These are phyloP conservation scores for Claviceps cyperi DNA, from an alignment of 2,329 filamentous ascomycete genomes.

Conservation along the genomic window DNA sequence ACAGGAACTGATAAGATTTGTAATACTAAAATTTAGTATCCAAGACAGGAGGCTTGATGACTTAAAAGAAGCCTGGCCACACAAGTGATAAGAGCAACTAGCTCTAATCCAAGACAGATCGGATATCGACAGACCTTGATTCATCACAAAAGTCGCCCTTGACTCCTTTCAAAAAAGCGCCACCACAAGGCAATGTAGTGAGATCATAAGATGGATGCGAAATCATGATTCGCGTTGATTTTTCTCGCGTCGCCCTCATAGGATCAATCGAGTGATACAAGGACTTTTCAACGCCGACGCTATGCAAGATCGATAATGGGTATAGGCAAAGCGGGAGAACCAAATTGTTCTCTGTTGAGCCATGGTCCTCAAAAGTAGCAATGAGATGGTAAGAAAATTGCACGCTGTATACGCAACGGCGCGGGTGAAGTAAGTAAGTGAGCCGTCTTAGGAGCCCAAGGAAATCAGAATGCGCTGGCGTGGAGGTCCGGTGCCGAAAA, in stretches of 20 bases:
- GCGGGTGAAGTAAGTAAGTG: not conserved
- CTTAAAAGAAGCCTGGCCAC: not conserved
- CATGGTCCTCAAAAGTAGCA: not conserved
- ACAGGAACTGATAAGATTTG: no score
- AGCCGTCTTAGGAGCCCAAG: not conserved
- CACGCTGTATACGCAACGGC: not conserved
- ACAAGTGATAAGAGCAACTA: not conserved
- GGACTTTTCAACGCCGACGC: constrained; percentile 3
- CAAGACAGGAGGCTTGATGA: not conserved
- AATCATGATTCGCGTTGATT: not conserved
- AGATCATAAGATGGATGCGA: not conserved
- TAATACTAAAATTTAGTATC: no score
- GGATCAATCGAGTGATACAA: not conserved
- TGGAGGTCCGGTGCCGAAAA: no score
- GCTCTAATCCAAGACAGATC: not conserved
- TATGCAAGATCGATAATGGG: constrained; percentile 1
- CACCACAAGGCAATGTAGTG: not conserved
- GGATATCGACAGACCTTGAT: not conserved
- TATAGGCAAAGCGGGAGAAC: not conserved
- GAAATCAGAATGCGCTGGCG: no score
- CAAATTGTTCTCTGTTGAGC: not conserved
- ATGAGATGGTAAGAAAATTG: not conserved
- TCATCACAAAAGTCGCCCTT: not conserved
- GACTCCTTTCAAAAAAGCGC: not conserved
- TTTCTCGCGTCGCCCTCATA: not conserved